phyloP scores from a whole-genome alignment of 176 grass and related monocot species.

The Rhynchospora breviuscula region DNA sequence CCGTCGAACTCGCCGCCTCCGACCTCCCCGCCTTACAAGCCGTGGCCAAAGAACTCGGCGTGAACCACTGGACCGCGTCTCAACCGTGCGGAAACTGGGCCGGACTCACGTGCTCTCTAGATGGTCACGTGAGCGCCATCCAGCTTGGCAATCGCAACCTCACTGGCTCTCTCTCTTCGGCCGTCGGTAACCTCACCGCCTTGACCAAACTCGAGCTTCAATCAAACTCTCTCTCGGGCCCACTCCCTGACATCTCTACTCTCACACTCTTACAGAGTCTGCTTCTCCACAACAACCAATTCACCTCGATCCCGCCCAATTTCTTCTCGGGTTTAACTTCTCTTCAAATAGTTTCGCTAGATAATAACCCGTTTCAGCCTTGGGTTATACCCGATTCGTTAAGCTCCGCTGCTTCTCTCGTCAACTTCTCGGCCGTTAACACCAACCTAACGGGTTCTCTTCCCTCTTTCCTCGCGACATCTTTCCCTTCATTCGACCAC shows the following conservation, averaged over 20 bases:
- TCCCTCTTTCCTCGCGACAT: conserved; percentile 14
- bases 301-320: conserved; percentile 18
- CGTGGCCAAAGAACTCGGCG: neutral
- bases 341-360: conserved; percentile 21
- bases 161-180: neutral
- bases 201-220: conserved; percentile 25
- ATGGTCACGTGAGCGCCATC: conserved; percentile 7
- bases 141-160: conserved; percentile 14
- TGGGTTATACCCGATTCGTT: conserved; percentile 24
- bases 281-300: conserved; percentile 23
- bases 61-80: neutral
- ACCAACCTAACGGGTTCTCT: conserved; percentile 29
- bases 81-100: conserved; percentile 11
- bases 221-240: conserved; percentile 6
- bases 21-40: neutral
- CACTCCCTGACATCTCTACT: conserved; percentile 14
- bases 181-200: conserved; percentile 5
- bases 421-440: conserved; percentile 24
- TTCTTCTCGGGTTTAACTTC: conserved; percentile 32
- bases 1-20: neutral
- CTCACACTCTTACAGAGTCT: neutral
- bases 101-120: conserved; percentile 9
- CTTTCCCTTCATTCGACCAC: conserved; percentile 5
- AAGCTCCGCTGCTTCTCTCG: neutral
- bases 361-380: conserved; percentile 25